These are phyloP conservation scores for Beauveria rudraprayagi DNA, from an alignment of 2,329 filamentous ascomycete species.

Conservation along the genomic window DNA sequence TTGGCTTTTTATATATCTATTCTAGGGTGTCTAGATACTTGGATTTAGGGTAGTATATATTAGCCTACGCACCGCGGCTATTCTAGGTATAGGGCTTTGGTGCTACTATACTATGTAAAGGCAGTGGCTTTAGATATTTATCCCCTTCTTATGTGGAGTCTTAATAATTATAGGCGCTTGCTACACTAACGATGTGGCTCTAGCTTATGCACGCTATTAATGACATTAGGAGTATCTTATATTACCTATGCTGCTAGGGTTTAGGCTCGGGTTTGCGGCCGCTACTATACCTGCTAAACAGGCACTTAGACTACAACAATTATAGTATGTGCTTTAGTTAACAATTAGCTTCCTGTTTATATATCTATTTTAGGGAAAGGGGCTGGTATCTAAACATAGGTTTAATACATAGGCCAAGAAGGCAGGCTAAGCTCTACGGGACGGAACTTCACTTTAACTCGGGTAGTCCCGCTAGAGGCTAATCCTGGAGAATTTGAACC, in stretches of 20 bases:
- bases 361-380: background rate
- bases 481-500: background rate
- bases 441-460: background rate
- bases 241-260: background rate
- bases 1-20: background rate
- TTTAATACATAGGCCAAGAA: background rate
- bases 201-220: background rate
- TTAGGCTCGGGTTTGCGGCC: background rate
- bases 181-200: background rate
- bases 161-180: background rate
- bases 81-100: background rate
- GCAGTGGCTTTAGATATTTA: slow-evolving; percentile 3
- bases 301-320: background rate
- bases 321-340: background rate
- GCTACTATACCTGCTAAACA: background rate
- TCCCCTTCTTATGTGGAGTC: background rate
- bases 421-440: background rate
- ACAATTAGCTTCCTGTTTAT: background rate
- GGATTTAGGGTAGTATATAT: background rate
- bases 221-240: background rate
- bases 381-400: background rate
- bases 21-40: background rate
- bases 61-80: background rate
- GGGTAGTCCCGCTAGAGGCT: background rate
- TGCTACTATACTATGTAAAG: background rate